Base-by-base conservation (phyloP, 805 yeast species). In the Candida hungchunana region DNA sequence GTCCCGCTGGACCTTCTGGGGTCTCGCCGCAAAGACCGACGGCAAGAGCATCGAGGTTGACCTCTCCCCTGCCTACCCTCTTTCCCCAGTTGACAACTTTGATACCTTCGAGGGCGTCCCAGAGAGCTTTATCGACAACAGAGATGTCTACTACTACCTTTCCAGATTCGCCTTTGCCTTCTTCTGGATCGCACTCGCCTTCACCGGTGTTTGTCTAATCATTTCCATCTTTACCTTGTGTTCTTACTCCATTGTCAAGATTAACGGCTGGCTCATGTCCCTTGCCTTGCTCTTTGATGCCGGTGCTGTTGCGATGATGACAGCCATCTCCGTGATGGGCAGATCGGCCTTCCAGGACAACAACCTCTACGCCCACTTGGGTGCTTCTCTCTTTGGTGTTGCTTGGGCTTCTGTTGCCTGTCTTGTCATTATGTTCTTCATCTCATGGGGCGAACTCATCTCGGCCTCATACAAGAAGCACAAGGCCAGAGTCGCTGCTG, bases 1-100 rank as follows among this genome's bases (percentile, higher is more conserved):
- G 32, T 64, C 86, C n/a, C 77, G 84, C 51, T 83, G 89, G 89
- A 81, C 89, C 2, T 82, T 76, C 65, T 83, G 90, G 90, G 89
- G 90, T 48, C 70, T 81, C 30, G 79, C 86, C 58, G 65, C 64
- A 32, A 66, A 66, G 34, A 41, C 37, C 13, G 49, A 49, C 19
- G 36, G 41, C 31, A 69, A 59, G 40, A 56, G 61, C 40, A 34
- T 55, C 5, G 69, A 76, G 51, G 25, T 40, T 11, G 44, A 52
- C 26, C 56, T 69, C 29, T 75, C 77, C 11, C 87, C 93, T 19
- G 90, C 81, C 32, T 73, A 67, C 51, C 87, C 93, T 36, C 59
- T 83, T 37, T 81, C 89, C 7, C 90, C 90, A 22, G 71, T 63
- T 27, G 88, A 83, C 58, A 83, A 83, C 63, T 83, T 81, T 47